These are phyloP conservation scores for Teunomyces kruisii DNA, from an alignment of 805 yeast species.

Conservation along the genomic window DNA sequence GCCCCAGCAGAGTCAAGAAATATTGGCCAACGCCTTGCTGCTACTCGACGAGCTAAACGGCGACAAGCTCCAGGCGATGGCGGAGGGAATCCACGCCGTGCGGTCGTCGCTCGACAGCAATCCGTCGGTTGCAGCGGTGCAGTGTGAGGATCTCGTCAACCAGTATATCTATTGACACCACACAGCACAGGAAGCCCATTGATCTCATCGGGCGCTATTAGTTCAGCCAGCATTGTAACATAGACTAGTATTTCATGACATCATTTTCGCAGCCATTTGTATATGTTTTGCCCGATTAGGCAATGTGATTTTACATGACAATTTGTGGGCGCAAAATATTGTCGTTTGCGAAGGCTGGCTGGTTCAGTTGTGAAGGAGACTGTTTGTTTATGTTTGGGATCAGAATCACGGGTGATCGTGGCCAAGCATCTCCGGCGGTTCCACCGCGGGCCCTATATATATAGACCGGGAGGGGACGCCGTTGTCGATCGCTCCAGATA, in stretches of 20 bases:
- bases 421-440: too few species aligned
- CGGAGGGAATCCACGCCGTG: background rate
- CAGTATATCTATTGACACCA: background rate
- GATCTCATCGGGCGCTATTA: too few species aligned
- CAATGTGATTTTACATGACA: constrained; percentile 8
- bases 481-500: too few species aligned
- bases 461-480: background rate
- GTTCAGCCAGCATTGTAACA: constrained; percentile 2
- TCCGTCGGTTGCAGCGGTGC: constrained; percentile 8
- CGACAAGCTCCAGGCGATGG: background rate
- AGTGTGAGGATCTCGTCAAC: constrained; percentile 10
- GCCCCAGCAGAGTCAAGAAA: background rate
- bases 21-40: background rate
- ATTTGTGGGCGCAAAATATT: too few species aligned
- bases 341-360: constrained; percentile 1
- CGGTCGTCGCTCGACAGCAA: constrained; percentile 6
- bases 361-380: background rate
- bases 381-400: constrained; percentile 1
- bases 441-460: background rate
- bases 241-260: background rate
- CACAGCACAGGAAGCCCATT: too few species aligned
- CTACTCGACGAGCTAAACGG: background rate
- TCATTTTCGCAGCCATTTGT: constrained; percentile 6
- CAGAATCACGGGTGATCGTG: too few species aligned
- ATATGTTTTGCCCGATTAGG: constrained; percentile 14